Evolutionary conservation across 139 green algal genomes (phyloP).

Genomic region (Pleodorina starrii): DNA sequence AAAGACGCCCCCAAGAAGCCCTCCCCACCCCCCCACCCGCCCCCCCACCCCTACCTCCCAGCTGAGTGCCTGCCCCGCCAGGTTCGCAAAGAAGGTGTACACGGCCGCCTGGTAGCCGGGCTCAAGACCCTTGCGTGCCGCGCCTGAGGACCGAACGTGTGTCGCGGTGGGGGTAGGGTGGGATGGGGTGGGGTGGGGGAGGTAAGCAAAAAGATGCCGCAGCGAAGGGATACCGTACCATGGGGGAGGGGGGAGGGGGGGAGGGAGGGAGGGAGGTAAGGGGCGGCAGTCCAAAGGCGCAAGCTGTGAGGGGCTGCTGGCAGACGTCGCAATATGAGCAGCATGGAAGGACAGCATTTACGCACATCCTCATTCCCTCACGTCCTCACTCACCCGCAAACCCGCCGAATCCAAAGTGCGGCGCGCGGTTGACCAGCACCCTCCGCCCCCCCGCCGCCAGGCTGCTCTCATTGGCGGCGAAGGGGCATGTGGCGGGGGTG

Average conservation of each 20-base stretch:
- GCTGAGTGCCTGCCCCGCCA: neutral
- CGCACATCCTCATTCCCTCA: too few relatives aligned
- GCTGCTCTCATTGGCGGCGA: neutral
- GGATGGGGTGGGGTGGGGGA: too few relatives aligned
- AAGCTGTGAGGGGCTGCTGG: neutral
- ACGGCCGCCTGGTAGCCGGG: neutral
- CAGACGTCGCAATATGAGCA: neutral
- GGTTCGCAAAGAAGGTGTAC: constrained; percentile 25
- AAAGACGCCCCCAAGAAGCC: too few relatives aligned
- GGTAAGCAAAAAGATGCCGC: too few relatives aligned
- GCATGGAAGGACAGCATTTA: neutral
- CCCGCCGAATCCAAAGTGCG: constrained; percentile 27
- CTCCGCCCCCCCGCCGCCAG: neutral
- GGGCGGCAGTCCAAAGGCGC: neutral
- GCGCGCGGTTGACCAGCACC: constrained; percentile 32
- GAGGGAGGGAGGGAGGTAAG: neutral
- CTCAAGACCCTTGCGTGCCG: neutral
- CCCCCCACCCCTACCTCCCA: neutral
- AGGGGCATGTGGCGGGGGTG: constrained; percentile 6
- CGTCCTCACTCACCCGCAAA: constrained; percentile 24
- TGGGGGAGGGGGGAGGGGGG: neutral
- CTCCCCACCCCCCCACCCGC: neutral
- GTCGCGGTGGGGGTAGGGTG: too few relatives aligned
- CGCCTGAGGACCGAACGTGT: too few relatives aligned
- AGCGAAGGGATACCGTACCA: neutral